Evolutionary conservation across 2,329 filamentous ascomycete genomes (phyloP), one percentile per base, ranked within the genome.

Genomic region (Venturia aucupariae): DNA sequence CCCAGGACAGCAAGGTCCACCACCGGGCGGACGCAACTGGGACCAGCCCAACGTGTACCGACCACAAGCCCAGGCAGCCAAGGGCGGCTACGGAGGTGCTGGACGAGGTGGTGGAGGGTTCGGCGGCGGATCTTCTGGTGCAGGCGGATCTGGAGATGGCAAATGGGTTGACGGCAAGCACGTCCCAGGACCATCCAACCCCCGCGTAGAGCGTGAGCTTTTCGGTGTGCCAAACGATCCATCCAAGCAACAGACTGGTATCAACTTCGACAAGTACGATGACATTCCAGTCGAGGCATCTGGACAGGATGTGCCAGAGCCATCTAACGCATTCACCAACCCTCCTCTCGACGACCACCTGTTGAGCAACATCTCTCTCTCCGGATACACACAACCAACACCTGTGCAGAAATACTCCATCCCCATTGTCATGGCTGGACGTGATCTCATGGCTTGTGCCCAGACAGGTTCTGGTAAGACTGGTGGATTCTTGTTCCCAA

Each of bases 181-280:
- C 81, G 82, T 97, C 71, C 85, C 93, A 66, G 94, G 94, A 65
- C 91, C 92, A 68, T 77, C 88, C 71, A 97, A 97, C 81, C 84
- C 88, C 68, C 92, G 93, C 71, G 70, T 96, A 59, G 94, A 99
- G 84, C 92, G 92, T 71, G 94, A 99, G 75, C 89, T 99, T 62
- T 99, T 97, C 76, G 94, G 94, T 73, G 82, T 89, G 61, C 81
- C 88, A 71, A 93, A 97, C 77, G 94, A 97, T 74, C 91, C 93
- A 68, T 86, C 89, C 70, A 97, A 97, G 84, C 90, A 96, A 77
- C 90, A 95, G 73, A 97, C 92, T 41, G 94, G 94, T 79, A 97
- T 99, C 89, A 99, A 99, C 85, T 99, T 99, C 76, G 89, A 96
- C 82, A 99, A 99, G 84, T 99, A 99, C 80, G 94, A 99, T 75